A percentile compares a stretch with the other conserved stretches of the same genome.
These are phyloP conservation scores for Fusarium burgessii DNA, from an alignment of 2,329 filamentous ascomycete genomes.

Conservation along the genomic window DNA sequence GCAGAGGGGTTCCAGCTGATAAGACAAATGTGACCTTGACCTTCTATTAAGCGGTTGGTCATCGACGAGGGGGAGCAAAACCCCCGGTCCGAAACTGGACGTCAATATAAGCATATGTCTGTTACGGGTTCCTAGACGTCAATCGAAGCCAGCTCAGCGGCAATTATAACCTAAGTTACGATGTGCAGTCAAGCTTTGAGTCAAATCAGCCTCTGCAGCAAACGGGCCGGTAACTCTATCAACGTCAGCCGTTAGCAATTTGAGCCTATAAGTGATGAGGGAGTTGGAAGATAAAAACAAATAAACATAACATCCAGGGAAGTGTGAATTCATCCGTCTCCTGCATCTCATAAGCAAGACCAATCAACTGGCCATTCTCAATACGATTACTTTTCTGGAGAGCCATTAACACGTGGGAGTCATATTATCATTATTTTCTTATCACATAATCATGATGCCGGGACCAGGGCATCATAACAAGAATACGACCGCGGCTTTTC, in stretches of 20 bases:
- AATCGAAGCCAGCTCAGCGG: slow-evolving; percentile 3
- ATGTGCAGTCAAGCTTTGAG: neutral
- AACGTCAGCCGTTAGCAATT: neutral
- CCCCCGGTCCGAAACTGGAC: neutral
- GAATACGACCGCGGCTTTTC: neutral
- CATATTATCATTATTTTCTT: neutral
- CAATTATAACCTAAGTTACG: slow-evolving; percentile 3
- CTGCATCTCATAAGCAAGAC: neutral
- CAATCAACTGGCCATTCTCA: neutral
- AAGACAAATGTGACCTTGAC: slow-evolving; percentile 3
- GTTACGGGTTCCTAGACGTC: neutral
- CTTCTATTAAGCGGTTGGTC: neutral
- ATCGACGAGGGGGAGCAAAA: neutral
- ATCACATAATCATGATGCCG: neutral
- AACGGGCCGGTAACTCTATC: slow-evolving; percentile 7
- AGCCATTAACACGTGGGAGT: no score
- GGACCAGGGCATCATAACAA: neutral
- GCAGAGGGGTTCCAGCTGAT: slow-evolving; percentile 8
- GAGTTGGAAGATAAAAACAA: neutral
- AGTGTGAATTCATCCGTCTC: no score
- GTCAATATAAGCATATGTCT: slow-evolving; percentile 23
- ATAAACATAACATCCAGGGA: neutral
- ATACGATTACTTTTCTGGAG: neutral
- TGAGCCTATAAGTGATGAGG: neutral
- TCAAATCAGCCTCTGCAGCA: neutral